Percentiles rank a stretch among this genome's conserved stretches.
Evolutionary conservation across 2,329 filamentous ascomycete species (phyloP).

Genomic region (Neofusicoccum cordaticola): DNA sequence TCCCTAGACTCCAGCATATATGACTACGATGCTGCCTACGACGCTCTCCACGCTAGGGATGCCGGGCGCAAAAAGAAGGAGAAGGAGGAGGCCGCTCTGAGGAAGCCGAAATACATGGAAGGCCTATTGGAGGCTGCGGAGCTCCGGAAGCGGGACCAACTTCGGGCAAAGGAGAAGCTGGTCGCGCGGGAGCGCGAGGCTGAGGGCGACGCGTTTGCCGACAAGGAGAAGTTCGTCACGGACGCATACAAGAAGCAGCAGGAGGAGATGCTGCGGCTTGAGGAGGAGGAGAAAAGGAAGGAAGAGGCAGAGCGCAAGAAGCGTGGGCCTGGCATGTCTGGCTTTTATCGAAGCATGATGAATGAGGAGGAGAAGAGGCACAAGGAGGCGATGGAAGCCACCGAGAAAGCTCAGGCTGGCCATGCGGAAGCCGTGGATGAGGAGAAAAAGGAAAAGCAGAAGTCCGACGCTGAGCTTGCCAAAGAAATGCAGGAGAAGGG

Average conservation of each 20-base stretch:
- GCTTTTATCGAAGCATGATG: conserved; percentile 73
- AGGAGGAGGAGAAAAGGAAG: conserved; percentile 66
- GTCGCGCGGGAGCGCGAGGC: conserved; percentile 73
- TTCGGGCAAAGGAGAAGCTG: conserved; percentile 77
- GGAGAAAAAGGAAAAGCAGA: conserved; percentile 45
- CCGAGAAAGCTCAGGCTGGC: conserved; percentile 39
- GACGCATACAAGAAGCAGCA: conserved; percentile 79
- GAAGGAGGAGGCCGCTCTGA: conserved; percentile 54
- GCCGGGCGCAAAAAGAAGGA: conserved; percentile 57
- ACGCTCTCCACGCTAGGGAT: conserved; percentile 61
- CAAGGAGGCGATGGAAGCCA: conserved; percentile 66
- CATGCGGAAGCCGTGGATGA: conserved; percentile 29
- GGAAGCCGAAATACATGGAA: conserved; percentile 76
- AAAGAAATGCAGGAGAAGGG: conserved; percentile 64
- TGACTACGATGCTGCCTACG: conserved; percentile 82
- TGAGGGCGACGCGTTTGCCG: conserved; percentile 76
- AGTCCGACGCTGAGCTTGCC: conserved; percentile 63
- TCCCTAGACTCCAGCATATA: conserved; percentile 72
- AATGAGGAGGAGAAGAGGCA: conserved; percentile 69
- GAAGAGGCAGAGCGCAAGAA: conserved; percentile 68
- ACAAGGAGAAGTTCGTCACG: conserved; percentile 84
- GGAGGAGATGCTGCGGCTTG: conserved; percentile 66
- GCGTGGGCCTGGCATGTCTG: conserved; percentile 68
- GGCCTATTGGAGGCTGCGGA: conserved; percentile 71
- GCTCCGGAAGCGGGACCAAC: conserved; percentile 71